Percentiles rank a stretch among this genome's conserved stretches.
Conservation (phyloP, 1,139 yeast species). For the Candida sp. region DNA sequence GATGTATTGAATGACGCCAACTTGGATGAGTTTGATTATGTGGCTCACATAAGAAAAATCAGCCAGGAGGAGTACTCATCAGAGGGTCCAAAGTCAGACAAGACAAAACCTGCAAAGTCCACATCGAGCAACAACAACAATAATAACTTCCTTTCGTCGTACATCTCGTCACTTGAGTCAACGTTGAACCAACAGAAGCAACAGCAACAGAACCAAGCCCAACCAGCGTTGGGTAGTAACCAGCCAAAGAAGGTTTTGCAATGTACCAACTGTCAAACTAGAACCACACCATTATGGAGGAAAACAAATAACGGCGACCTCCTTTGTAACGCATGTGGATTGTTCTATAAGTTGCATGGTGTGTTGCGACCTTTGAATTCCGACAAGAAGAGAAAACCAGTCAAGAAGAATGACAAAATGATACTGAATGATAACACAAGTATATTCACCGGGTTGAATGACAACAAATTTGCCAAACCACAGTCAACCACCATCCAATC, state of each 20-base stretch:
- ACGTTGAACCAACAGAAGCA: slow-evolving; percentile 28
- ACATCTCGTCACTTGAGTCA: slow-evolving; percentile 44
- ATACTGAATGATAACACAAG: slow-evolving; percentile 28
- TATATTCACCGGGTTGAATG: slow-evolving; percentile 25
- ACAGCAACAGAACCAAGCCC: not conserved
- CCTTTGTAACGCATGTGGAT: slow-evolving; percentile 53
- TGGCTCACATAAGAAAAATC: slow-evolving; percentile 49
- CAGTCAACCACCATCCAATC: not conserved
- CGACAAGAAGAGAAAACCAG: slow-evolving; percentile 8
- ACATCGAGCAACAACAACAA: slow-evolving; percentile 7
- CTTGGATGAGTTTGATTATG: slow-evolving; percentile 51
- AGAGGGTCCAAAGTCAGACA: slow-evolving; percentile 4
- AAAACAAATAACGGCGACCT: slow-evolving; percentile 48
- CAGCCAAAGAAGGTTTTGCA: slow-evolving; percentile 31
- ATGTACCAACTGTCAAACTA: slow-evolving; percentile 50
- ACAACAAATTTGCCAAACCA: slow-evolving; percentile 4
- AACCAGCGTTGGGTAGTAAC: not conserved
- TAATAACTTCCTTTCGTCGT: slow-evolving; percentile 39
- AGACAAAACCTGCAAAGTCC: not conserved
- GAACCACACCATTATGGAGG: slow-evolving; percentile 53
- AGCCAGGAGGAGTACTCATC: slow-evolving; percentile 41
- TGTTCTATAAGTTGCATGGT: slow-evolving; percentile 50
- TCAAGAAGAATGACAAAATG: slow-evolving; percentile 19
- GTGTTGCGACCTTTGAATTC: slow-evolving; percentile 44
- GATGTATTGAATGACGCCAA: slow-evolving; percentile 25